Conservation (phyloP, 192 early-diverging fungal genomes). For the Backusella mclennaniae region DNA sequence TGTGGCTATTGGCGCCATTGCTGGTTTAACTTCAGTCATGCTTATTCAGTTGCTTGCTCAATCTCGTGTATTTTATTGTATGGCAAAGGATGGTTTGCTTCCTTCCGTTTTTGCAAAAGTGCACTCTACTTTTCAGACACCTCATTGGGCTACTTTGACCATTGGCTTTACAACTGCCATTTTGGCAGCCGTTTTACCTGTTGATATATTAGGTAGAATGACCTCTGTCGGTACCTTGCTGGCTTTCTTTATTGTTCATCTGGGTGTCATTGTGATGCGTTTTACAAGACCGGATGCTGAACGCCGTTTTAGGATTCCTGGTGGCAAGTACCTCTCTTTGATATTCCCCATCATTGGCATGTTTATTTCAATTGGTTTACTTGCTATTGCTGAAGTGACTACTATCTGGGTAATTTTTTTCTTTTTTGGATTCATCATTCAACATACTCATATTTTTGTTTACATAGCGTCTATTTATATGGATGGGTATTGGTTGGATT, state of each 20-base stretch:
- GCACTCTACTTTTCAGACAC: conserved; percentile 73
- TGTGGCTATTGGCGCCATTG: conserved; percentile 75
- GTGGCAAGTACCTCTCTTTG: conserved; percentile 37
- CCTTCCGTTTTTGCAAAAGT: conserved; percentile 68
- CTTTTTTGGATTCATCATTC: conserved; percentile 40
- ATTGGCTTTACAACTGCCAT: conserved; percentile 65
- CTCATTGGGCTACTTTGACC: conserved; percentile 68
- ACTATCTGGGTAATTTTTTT: conserved; percentile 55
- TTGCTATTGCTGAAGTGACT: conserved; percentile 62
- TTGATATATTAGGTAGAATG: conserved; percentile 82
- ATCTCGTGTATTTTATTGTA: conserved; percentile 84
- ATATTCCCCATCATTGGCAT: conserved; percentile 67
- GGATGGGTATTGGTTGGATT: conserved; percentile 76
- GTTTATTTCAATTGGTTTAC: conserved; percentile 55
- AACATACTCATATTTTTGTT: not conserved
- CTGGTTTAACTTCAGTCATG: conserved; percentile 79
- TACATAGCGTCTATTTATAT: conserved; percentile 61
- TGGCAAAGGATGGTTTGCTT: conserved; percentile 88
- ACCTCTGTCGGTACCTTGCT: conserved; percentile 84
- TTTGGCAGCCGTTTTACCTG: conserved; percentile 71
- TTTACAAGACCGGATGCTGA: conserved; percentile 67
- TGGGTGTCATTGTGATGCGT: conserved; percentile 73
- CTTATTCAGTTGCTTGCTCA: conserved; percentile 75
- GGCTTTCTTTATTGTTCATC: conserved; percentile 82
- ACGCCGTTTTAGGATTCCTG: conserved; percentile 74